Conservation (phyloP, 2,329 filamentous ascomycete species). For the Aureobasidium melanogenum region DNA sequence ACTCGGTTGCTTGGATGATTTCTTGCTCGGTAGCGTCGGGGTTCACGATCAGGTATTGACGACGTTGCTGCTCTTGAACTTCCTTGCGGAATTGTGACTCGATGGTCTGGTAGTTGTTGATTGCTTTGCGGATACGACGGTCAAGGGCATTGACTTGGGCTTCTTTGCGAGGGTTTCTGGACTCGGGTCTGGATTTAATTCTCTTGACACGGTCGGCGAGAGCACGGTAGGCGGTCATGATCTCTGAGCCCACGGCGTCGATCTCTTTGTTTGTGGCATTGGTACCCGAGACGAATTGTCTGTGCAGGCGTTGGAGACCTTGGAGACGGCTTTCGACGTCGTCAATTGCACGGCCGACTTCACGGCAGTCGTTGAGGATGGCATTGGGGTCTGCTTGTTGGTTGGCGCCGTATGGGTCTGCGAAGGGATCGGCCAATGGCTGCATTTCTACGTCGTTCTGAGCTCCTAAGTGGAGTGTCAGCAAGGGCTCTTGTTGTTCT, state of each 20-base stretch:
- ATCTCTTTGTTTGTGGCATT: slow-evolving; percentile 56
- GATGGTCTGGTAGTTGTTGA: slow-evolving; percentile 70
- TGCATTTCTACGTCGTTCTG: slow-evolving; percentile 59
- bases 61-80: slow-evolving; percentile 72
- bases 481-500: slow-evolving; percentile 11
- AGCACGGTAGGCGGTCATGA: slow-evolving; percentile 72
- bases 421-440: slow-evolving; percentile 40
- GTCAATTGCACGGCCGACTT: slow-evolving; percentile 69
- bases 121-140: slow-evolving; percentile 68
- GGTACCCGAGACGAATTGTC: slow-evolving; percentile 61
- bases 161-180: slow-evolving; percentile 62
- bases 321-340: slow-evolving; percentile 64
- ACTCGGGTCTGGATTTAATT: slow-evolving; percentile 71
- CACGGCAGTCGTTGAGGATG: slow-evolving; percentile 75
- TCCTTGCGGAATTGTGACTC: slow-evolving; percentile 75
- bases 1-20: slow-evolving; percentile 67
- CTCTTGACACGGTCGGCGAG: slow-evolving; percentile 71
- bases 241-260: slow-evolving; percentile 64
- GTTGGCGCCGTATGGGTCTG: slow-evolving; percentile 16
- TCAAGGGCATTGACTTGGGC: slow-evolving; percentile 76
- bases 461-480: slow-evolving; percentile 24
- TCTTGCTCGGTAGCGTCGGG: slow-evolving; percentile 73
- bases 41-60: slow-evolving; percentile 83
- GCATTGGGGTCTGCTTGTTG: slow-evolving; percentile 54
- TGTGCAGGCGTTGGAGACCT: slow-evolving; percentile 62